These are phyloP conservation scores for Arctium lappa DNA, from an alignment of 129 eudicot species.

Conservation along the genomic window DNA sequence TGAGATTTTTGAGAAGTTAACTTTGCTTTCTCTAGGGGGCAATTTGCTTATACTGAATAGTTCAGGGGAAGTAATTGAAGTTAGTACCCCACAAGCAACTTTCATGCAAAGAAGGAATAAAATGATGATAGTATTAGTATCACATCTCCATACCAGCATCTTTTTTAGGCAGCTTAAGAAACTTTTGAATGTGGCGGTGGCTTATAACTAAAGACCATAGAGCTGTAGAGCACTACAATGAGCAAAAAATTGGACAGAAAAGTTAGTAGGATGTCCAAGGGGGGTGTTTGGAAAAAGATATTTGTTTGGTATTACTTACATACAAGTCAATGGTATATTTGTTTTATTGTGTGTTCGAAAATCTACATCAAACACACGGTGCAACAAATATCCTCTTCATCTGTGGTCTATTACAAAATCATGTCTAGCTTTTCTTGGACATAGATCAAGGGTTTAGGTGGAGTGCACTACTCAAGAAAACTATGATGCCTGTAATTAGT, in stretches of 20 bases:
- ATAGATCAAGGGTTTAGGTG: not conserved
- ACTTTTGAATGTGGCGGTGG: conserved; percentile 30
- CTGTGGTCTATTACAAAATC: not conserved
- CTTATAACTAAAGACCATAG: conserved; percentile 18
- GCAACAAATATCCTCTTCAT: not conserved
- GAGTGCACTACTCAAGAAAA: not conserved
- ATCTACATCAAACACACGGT: not conserved
- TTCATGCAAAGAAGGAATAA: conserved; percentile 31
- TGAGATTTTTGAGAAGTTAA: conserved; percentile 2
- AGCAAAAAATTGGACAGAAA: conserved; percentile 1
- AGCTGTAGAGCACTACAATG: conserved; percentile 1
- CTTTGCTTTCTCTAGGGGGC: not conserved
- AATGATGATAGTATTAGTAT: conserved; percentile 16
- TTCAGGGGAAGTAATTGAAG: not conserved
- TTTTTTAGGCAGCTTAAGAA: conserved; percentile 24
- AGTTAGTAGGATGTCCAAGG: not conserved
- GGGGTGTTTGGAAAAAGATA: not conserved
- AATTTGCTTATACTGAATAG: conserved; percentile 1
- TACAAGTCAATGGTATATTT: conserved; percentile 10
- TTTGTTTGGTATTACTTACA: not conserved
- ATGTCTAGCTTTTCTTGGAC: not conserved
- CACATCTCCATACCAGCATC: conserved; percentile 26
- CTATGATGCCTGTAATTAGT: not conserved
- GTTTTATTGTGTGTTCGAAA: not conserved
- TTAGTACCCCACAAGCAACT: conserved; percentile 11